These are phyloP conservation scores for Loxodes magnus DNA, from an alignment of 73 alveolate species.

Conservation along the genomic window DNA sequence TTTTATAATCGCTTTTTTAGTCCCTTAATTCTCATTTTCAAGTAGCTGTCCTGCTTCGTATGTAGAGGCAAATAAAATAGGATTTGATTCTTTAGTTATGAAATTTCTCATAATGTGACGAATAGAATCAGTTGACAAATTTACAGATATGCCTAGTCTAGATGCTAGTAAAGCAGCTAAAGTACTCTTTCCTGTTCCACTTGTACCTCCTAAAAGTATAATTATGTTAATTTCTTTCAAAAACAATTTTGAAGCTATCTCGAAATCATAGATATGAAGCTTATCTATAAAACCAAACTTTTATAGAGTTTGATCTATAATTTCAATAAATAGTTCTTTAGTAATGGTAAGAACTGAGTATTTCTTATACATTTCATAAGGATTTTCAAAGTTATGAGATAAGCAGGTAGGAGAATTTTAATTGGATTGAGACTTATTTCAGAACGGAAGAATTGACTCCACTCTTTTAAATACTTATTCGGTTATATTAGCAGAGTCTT, in stretches of 20 bases:
- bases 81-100: constrained; percentile 51
- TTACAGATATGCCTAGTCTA: constrained; percentile 58
- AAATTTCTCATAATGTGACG: constrained; percentile 70
- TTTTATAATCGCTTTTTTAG: constrained; percentile 45
- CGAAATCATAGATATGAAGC: constrained; percentile 16
- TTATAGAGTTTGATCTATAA: neutral
- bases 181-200: constrained; percentile 84
- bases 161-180: constrained; percentile 57
- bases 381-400: too few species aligned
- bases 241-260: constrained; percentile 24
- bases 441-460: too few species aligned
- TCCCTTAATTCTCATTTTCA: constrained; percentile 19
- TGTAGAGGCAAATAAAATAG: constrained; percentile 65
- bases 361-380: too few species aligned
- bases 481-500: too few species aligned
- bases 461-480: too few species aligned
- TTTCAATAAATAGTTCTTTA: too few species aligned
- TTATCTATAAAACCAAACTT: constrained; percentile 8
- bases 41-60: constrained; percentile 57
- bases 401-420: too few species aligned
- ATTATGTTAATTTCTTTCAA: constrained; percentile 29
- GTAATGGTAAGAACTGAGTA: too few species aligned
- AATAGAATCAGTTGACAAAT: constrained; percentile 59
- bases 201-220: constrained; percentile 64
- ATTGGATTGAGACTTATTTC: too few species aligned